Percentiles rank a stretch among this genome's conserved stretches.
phyloP scores from a whole-genome alignment of 2,329 filamentous ascomycete genomes.

The Pseudogymnoascus destructans region DNA sequence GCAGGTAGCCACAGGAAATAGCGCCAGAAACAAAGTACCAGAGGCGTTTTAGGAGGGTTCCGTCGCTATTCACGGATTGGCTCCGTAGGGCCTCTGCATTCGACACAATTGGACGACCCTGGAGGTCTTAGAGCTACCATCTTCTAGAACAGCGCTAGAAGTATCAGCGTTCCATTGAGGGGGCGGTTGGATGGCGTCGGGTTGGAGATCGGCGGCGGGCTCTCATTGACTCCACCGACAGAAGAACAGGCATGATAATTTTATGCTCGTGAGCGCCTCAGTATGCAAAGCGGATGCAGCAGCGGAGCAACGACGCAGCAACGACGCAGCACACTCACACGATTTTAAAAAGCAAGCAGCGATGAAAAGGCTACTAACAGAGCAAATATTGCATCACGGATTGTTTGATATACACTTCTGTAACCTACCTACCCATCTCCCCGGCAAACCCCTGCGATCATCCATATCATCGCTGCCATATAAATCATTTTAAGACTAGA shows the following conservation, averaged over 20 bases:
- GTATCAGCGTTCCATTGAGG: slow-evolving; percentile 12
- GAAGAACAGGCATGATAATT: background rate
- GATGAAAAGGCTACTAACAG: slow-evolving; percentile 1
- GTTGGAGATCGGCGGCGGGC: background rate
- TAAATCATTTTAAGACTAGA: background rate
- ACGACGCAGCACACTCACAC: background rate
- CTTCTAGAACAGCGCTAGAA: slow-evolving; percentile 22
- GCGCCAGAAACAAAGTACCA: background rate
- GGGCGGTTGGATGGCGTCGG: slow-evolving; percentile 11
- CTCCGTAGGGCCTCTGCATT: slow-evolving; percentile 14
- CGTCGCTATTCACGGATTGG: slow-evolving; percentile 21
- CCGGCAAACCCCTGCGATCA: background rate
- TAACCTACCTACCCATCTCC: background rate
- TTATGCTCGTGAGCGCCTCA: background rate
- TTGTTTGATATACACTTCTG: slow-evolving; percentile 1
- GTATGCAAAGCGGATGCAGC: background rate
- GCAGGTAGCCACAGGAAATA: slow-evolving; percentile 5
- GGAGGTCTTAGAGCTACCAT: slow-evolving; percentile 12
- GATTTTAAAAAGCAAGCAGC: background rate
- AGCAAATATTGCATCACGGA: slow-evolving; percentile 3
- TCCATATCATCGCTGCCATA: background rate
- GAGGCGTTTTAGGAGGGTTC: slow-evolving; percentile 13
- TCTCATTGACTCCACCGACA: background rate
- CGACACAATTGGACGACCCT: slow-evolving; percentile 13
- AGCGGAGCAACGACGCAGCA: background rate